Conservation (phyloP, 1,284 basidiomycete species). For the Sparassis latifolia region DNA sequence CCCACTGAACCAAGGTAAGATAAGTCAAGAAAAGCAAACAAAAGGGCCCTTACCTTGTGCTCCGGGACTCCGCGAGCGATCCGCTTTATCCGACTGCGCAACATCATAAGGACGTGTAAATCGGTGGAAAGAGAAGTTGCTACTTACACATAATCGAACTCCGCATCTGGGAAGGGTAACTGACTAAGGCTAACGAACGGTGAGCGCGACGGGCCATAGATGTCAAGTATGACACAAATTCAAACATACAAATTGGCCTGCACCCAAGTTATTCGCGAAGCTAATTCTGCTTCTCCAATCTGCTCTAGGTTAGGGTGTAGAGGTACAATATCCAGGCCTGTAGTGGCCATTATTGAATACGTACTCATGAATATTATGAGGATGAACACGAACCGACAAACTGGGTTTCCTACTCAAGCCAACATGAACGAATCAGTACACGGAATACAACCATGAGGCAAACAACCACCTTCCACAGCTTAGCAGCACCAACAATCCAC, state of each 20-base stretch:
- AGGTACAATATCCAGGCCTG: slow-evolving; percentile 65
- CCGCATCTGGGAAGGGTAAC: slow-evolving; percentile 60
- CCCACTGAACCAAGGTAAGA: slow-evolving; percentile 40
- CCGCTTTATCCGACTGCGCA: slow-evolving; percentile 52
- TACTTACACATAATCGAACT: slow-evolving; percentile 68
- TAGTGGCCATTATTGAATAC: not conserved
- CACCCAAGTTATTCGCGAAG: slow-evolving; percentile 58
- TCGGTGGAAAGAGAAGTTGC: too few relatives aligned
- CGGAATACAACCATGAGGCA: not conserved
- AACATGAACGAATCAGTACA: not conserved
- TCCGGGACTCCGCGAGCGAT: slow-evolving; percentile 68
- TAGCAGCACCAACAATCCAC: slow-evolving; percentile 60
- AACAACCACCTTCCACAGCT: slow-evolving; percentile 49
- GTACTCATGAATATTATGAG: not conserved
- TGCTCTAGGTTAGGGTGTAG: slow-evolving; percentile 57
- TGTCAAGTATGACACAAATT: not conserved
- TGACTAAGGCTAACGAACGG: slow-evolving; percentile 44
- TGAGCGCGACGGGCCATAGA: not conserved
- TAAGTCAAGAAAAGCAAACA: slow-evolving; percentile 6
- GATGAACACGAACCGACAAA: slow-evolving; percentile 46
- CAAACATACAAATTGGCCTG: slow-evolving; percentile 59
- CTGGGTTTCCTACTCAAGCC: slow-evolving; percentile 33
- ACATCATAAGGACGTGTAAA: too few relatives aligned
- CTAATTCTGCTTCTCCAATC: slow-evolving; percentile 47
- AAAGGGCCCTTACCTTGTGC: slow-evolving; percentile 43